Evolutionary conservation across 345 rosid genomes (phyloP).

Genomic region (Gossypium raimondii): DNA sequence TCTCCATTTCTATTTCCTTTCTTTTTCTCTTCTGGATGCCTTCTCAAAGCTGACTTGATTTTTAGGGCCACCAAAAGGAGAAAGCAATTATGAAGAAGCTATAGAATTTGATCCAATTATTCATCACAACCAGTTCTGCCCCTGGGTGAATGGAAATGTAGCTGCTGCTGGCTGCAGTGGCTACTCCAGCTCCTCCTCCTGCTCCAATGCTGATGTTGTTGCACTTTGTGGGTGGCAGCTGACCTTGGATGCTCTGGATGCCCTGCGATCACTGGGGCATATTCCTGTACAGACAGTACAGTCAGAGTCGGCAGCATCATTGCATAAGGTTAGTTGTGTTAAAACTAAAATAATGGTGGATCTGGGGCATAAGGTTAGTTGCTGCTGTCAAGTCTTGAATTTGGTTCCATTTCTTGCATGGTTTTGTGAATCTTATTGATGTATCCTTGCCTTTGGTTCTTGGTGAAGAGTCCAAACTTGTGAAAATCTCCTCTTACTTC

Average conservation of each 20-base stretch:
- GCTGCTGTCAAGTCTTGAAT: not conserved
- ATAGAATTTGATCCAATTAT: slow-evolving; percentile 86
- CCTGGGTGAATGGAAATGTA: slow-evolving; percentile 96
- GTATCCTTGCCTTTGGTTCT: not conserved
- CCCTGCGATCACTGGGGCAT: slow-evolving; percentile 52
- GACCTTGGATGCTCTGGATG: slow-evolving; percentile 87
- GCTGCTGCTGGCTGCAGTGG: slow-evolving; percentile 88
- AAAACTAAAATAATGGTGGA: not conserved
- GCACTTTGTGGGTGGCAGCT: slow-evolving; percentile 93
- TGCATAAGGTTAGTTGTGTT: slow-evolving; percentile 60
- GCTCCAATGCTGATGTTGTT: slow-evolving; percentile 44
- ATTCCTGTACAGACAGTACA: slow-evolving; percentile 67
- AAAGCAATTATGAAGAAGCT: slow-evolving; percentile 77
- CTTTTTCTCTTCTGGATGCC: slow-evolving; percentile 6
- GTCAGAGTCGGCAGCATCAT: slow-evolving; percentile 93
- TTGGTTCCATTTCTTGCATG: not conserved
- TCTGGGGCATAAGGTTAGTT: not conserved
- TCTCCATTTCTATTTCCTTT: not conserved
- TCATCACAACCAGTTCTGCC: slow-evolving; percentile 86
- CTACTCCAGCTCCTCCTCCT: slow-evolving; percentile 33
- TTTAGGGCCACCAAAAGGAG: slow-evolving; percentile 77
- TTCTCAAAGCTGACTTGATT: slow-evolving; percentile 15
- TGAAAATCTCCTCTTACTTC: not conserved
- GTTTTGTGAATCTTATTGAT: not conserved
- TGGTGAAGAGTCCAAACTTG: not conserved